Percentiles rank a stretch among this genome's conserved stretches.
Evolutionary conservation across 192 early-diverging fungal species (phyloP).

Genomic region (Coemansia sp.): DNA sequence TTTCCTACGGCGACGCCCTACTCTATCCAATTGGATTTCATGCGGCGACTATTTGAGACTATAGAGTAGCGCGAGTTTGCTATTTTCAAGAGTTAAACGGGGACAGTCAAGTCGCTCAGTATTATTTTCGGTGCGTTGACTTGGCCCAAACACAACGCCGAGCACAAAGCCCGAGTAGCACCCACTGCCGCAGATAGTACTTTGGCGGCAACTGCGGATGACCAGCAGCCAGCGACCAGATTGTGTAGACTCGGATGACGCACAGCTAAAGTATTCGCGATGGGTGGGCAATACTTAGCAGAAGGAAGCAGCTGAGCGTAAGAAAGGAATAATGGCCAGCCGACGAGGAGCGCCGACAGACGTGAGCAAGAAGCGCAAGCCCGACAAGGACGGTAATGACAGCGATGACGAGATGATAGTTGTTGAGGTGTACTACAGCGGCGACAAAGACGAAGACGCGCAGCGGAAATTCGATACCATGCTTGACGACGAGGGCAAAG

Average conservation of each 20-base stretch:
- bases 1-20: conserved; percentile 76
- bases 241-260: not conserved
- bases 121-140: conserved; percentile 83
- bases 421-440: conserved; percentile 22
- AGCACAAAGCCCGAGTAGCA: conserved; percentile 5
- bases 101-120: not conserved
- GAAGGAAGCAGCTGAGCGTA: conserved; percentile 24
- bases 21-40: conserved; percentile 77
- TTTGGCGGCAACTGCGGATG: not conserved
- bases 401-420: conserved; percentile 57
- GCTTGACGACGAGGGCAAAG: conserved; percentile 40
- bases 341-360: no score
- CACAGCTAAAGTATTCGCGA: conserved; percentile 22
- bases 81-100: no score
- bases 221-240: not conserved
- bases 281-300: conserved; percentile 41
- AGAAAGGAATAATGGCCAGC: not conserved
- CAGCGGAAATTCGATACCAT: conserved; percentile 4
- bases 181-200: not conserved
- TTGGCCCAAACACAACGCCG: conserved; percentile 73
- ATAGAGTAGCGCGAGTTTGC: conserved; percentile 58
- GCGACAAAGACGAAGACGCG: conserved; percentile 57
- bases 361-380: conserved; percentile 4
- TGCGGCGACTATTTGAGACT: conserved; percentile 72
- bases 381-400: conserved; percentile 13